Conservation (phyloP, 805 yeast genomes). For the Yamadazyma philogaea region DNA sequence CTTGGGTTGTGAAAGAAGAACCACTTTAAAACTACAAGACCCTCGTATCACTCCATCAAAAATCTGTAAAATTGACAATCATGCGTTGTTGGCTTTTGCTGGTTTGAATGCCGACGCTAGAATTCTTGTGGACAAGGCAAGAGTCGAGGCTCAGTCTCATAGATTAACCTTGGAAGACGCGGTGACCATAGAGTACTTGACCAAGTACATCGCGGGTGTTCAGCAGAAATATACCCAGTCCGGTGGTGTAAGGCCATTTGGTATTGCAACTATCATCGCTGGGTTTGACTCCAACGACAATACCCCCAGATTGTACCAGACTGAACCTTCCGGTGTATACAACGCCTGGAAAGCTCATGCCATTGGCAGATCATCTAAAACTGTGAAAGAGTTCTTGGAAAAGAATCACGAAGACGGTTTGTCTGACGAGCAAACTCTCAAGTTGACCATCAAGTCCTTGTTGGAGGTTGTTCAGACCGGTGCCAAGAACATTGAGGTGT, state of each 20-base stretch:
- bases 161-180: constrained; percentile 92
- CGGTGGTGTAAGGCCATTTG: constrained; percentile 98
- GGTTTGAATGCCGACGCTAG: constrained; percentile 99
- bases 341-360: constrained; percentile 98
- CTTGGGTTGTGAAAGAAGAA: constrained; percentile 94
- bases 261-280: constrained; percentile 90
- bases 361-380: constrained; percentile 91
- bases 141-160: constrained; percentile 95
- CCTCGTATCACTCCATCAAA: constrained; percentile 95
- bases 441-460: constrained; percentile 79
- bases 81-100: constrained; percentile 89
- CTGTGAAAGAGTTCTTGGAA: constrained; percentile 93
- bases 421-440: constrained; percentile 67
- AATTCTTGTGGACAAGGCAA: constrained; percentile 88
- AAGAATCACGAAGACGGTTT: constrained; percentile 70
- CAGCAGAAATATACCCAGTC: constrained; percentile 96
- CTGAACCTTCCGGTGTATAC: constrained; percentile 96
- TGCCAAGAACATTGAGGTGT: constrained; percentile 91
- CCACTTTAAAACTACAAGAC: constrained; percentile 92
- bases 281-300: constrained; percentile 89
- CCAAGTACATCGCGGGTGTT: constrained; percentile 95
- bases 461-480: constrained; percentile 98
- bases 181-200: constrained; percentile 84
- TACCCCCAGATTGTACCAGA: constrained; percentile 81
- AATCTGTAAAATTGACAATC: constrained; percentile 87